Base-by-base conservation (phyloP, 2,329 filamentous ascomycete species). In the Neodidymelliopsis sp. region DNA sequence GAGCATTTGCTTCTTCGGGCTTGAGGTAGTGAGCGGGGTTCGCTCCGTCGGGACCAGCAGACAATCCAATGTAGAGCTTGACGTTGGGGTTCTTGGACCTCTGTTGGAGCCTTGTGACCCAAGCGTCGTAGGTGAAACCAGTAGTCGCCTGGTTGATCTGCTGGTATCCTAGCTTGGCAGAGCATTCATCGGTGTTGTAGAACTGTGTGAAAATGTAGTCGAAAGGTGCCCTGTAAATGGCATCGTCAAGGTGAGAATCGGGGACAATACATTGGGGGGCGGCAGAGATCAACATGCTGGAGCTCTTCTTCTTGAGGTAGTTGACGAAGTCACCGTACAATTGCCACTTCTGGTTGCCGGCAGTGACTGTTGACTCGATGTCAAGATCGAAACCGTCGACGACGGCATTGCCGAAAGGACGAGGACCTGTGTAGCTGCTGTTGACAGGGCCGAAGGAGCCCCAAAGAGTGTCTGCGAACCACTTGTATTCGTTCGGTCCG, bases 151-250 rank as follows among this genome's bases (percentile, higher is more conserved):
- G 54, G 23, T 31, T 56, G 10, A 63, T 36, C 7, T 66, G 57
- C 13, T 59, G 41, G 24, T 57, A 71, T 23, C 70, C 79, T 36
- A 71, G 67, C 15, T 74, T 69, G 15, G 81, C 79, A 47, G 79
- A 81, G 70, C 81, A 84, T 3, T 57, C 37, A 9, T 65, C 56
- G 1, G 77, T 82, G 71, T 83, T 83, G 70, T 83, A 84, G 66
- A 81, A 83, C 53, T 83, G 81, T 25, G 81, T 72, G 68, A 78
- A 83, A 54, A 83, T 59, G 57, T 80, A 81, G 61, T 83, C 81
- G 57, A 83, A 81, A 8, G 54, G 52, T 7, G 78, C 69, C 24
- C 70, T 70, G 12, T 49, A 34, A 44, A 83, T 80, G 6, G 78
- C 76, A 27, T 72, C 41, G n/a, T 66, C 63, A 18, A 83, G 72